Evolutionary conservation across 2,329 filamentous ascomycete species (phyloP).

Genomic region (Furcasterigmium furcatum): DNA sequence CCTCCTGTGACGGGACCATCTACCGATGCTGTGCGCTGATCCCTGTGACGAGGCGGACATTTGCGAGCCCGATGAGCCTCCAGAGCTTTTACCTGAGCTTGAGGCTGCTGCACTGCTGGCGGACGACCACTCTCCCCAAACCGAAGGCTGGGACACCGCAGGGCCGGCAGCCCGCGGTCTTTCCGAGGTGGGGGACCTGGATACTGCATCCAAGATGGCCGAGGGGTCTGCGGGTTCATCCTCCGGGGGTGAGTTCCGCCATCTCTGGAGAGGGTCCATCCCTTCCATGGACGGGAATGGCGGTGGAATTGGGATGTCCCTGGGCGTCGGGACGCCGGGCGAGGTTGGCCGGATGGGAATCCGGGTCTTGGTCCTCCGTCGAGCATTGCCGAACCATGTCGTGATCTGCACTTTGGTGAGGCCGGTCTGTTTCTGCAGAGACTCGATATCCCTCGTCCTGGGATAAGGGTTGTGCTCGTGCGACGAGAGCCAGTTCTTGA

Average conservation of each 20-base stretch:
- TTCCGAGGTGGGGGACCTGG: slow-evolving; percentile 10
- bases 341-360: slow-evolving; percentile 26
- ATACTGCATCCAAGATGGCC: slow-evolving; percentile 14
- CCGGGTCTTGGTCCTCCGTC: slow-evolving; percentile 40
- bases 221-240: slow-evolving; percentile 16
- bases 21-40: slow-evolving; percentile 16
- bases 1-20: background rate
- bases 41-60: slow-evolving; percentile 2
- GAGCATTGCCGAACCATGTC: slow-evolving; percentile 11
- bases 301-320: slow-evolving; percentile 12
- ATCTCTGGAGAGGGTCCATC: slow-evolving; percentile 9
- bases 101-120: slow-evolving; percentile 14
- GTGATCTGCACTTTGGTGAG: slow-evolving; percentile 10
- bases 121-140: slow-evolving; percentile 10
- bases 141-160: background rate
- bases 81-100: slow-evolving; percentile 11
- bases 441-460: slow-evolving; percentile 5
- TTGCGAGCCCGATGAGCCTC: slow-evolving; percentile 10
- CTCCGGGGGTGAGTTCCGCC: slow-evolving; percentile 15
- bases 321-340: slow-evolving; percentile 5
- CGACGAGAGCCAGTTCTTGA: slow-evolving; percentile 14
- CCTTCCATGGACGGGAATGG: slow-evolving; percentile 21
- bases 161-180: background rate
- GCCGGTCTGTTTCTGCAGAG: slow-evolving; percentile 5
- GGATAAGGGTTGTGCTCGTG: slow-evolving; percentile 8